Evolutionary conservation across 257 asterid genomes (phyloP).

Genomic region (Eucommia ulmoides): DNA sequence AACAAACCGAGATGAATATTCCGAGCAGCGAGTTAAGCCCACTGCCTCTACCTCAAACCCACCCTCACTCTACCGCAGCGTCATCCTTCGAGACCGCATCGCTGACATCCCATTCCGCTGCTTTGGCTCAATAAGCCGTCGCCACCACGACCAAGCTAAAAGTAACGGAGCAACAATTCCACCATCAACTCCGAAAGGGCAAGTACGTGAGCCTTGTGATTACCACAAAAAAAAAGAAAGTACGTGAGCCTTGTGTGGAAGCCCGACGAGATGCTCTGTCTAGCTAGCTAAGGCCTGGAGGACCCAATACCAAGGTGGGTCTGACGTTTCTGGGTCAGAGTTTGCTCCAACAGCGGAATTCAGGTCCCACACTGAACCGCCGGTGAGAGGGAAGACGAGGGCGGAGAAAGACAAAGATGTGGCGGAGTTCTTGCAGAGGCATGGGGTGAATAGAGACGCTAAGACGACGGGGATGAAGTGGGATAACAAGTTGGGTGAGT

Average conservation of each 20-base stretch:
- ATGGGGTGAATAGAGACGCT: conserved; percentile 34
- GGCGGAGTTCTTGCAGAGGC: conserved; percentile 27
- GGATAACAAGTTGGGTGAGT: conserved; percentile 46
- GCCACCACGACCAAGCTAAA: conserved; percentile 23
- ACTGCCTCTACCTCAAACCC: conserved; percentile 17
- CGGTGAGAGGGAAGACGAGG: conserved; percentile 32
- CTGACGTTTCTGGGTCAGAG: background rate
- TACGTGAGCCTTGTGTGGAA: conserved; percentile 46
- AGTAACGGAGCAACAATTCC: conserved; percentile 11
- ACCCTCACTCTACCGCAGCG: conserved; percentile 9
- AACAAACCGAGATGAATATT: conserved; percentile 5
- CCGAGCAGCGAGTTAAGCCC: conserved; percentile 19
- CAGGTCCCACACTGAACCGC: conserved; percentile 1
- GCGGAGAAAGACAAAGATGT: conserved; percentile 39
- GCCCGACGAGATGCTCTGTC: conserved; percentile 42
- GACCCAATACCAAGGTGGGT: conserved; percentile 26
- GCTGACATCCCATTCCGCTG: conserved; percentile 28
- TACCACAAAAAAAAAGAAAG: too few species aligned
- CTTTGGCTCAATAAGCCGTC: conserved; percentile 20
- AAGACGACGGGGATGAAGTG: conserved; percentile 43
- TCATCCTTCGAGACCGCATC: conserved; percentile 31
- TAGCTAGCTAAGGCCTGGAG: conserved; percentile 46
- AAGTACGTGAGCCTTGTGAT: conserved; percentile 39
- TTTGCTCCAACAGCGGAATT: conserved; percentile 1
- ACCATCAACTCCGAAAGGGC: conserved; percentile 34